phyloP scores from a whole-genome alignment of 176 grass and related monocot species.

The Carex cristatella region DNA sequence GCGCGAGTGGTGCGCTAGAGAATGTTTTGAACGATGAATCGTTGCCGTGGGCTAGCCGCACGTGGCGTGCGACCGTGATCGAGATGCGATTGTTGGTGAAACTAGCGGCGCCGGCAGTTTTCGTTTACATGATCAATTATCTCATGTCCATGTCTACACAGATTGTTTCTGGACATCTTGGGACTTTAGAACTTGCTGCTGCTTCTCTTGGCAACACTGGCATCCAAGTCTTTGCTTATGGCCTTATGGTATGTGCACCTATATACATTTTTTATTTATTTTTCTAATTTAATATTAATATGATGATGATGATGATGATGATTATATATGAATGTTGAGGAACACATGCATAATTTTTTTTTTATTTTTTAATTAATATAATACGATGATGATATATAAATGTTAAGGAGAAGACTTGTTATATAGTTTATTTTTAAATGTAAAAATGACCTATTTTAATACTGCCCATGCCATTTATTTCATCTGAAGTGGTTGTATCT shows the following conservation, averaged over 20 bases:
- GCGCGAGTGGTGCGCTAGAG: conserved; percentile 26
- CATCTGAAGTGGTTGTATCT: too few relatives aligned
- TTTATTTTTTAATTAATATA: background rate
- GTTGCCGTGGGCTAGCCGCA: conserved; percentile 29
- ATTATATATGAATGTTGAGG: too few relatives aligned
- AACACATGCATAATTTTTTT: background rate
- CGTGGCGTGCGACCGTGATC: conserved; percentile 16
- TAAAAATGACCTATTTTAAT: too few relatives aligned
- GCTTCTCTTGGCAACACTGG: conserved; percentile 44
- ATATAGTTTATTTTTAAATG: too few relatives aligned
- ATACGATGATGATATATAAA: background rate
- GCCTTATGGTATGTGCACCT: conserved; percentile 30
- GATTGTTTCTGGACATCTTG: conserved; percentile 39
- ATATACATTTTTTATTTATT: background rate
- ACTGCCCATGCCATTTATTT: too few relatives aligned
- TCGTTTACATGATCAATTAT: conserved; percentile 49
- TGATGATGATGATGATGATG: background rate
- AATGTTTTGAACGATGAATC: conserved; percentile 39
- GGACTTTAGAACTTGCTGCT: conserved; percentile 39
- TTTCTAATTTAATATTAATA: background rate
- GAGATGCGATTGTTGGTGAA: conserved; percentile 42
- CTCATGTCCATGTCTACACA: conserved; percentile 40
- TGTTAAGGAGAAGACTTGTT: too few relatives aligned
- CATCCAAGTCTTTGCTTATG: conserved; percentile 43
- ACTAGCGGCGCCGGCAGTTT: conserved; percentile 43